phyloP scores from a whole-genome alignment of 768 basidiomycete genomes.

The Suillus weaverae region DNA sequence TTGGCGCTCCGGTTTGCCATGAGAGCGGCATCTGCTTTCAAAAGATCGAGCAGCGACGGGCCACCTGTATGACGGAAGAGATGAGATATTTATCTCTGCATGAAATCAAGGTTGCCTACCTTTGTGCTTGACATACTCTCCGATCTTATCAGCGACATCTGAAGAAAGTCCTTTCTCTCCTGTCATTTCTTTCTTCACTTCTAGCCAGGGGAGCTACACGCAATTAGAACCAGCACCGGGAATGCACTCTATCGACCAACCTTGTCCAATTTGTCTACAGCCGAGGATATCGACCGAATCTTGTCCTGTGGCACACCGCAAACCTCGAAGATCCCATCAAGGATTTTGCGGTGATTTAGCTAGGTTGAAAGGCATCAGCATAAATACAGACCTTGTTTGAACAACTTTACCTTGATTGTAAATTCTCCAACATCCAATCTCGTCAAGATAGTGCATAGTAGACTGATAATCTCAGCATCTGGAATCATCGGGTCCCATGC shows the following conservation, averaged over 20 bases:
- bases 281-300: conserved; percentile 89
- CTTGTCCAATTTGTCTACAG: conserved; percentile 99
- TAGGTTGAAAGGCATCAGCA: conserved; percentile 30
- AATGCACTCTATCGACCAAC: conserved; percentile 35
- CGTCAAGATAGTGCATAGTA: conserved; percentile 78
- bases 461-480: conserved; percentile 85
- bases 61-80: conserved; percentile 53
- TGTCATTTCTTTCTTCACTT: conserved; percentile 96
- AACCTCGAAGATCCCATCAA: conserved; percentile 95
- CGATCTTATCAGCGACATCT: conserved; percentile 87
- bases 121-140: conserved; percentile 95
- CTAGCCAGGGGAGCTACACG: conserved; percentile 76
- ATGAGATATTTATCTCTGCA: not conserved
- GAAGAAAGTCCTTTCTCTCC: conserved; percentile 88
- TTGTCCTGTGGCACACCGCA: conserved; percentile 92
- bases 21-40: conserved; percentile 63
- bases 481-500: conserved; percentile 96
- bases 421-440: conserved; percentile 92
- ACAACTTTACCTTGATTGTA: conserved; percentile 75
- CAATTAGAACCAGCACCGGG: not conserved
- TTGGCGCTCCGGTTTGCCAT: conserved; percentile 73
- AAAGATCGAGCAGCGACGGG: conserved; percentile 67
- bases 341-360: conserved; percentile 95
- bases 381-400: not conserved
- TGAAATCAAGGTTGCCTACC: conserved; percentile 44